A percentile compares a stretch with the other conserved stretches of the same genome.
These are phyloP conservation scores for Cercis canadensis DNA, from an alignment of 306 rosid genomes.

Conservation along the genomic window DNA sequence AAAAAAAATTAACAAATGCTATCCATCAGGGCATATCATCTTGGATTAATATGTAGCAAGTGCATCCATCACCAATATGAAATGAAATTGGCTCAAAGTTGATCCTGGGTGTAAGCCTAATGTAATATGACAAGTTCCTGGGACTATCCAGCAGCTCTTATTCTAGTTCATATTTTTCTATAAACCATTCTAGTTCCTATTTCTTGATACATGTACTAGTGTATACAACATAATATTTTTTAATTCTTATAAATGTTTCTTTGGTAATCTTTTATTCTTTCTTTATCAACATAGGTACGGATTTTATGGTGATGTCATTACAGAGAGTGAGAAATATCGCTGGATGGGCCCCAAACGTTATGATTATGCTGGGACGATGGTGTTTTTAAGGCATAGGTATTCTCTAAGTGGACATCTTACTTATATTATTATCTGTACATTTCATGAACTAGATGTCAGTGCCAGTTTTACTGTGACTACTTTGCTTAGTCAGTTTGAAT, in stretches of 20 bases:
- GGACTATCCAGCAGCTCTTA: background rate
- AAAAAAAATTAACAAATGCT: no score
- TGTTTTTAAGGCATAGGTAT: conserved; percentile 84
- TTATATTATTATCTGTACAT: conserved; percentile 10
- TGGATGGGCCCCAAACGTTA: conserved; percentile 99
- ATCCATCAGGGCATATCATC: no score
- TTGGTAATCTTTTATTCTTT: conserved; percentile 39
- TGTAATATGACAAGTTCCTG: background rate
- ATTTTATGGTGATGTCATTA: conserved; percentile 96
- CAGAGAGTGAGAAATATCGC: conserved; percentile 90
- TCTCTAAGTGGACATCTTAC: conserved; percentile 17
- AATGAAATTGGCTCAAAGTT: no score
- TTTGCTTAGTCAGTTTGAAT: background rate
- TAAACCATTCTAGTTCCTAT: background rate
- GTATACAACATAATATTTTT: conserved; percentile 23
- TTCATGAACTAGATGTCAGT: background rate
- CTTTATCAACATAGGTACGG: conserved; percentile 70
- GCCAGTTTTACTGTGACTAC: no score
- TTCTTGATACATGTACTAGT: conserved; percentile 24
- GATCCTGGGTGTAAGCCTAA: background rate
- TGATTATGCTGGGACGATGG: conserved; percentile 93
- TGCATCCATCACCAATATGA: no score
- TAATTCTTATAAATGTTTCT: conserved; percentile 29
- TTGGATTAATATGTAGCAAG: no score
- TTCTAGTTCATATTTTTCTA: no score